Base-by-base conservation (phyloP, 2,329 filamentous ascomycete genomes). In the Alternaria incomplexa region DNA sequence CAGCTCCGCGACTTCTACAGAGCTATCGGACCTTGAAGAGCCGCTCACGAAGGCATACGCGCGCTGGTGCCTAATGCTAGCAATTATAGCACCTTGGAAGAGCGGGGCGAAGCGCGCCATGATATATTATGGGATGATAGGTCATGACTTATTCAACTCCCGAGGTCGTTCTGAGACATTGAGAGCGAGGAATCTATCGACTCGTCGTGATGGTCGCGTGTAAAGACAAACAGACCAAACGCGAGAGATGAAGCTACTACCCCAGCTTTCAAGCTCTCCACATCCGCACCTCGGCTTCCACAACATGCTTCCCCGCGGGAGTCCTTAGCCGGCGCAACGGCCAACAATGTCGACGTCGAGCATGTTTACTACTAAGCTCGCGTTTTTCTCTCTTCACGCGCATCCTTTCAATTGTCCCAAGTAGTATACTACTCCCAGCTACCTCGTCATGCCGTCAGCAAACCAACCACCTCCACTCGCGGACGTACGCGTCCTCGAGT, bases 401-500 rank as follows among this genome's bases (percentile, higher is more conserved):
- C 47, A 20, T 50, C 12, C 10, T 15, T 17, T 45, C 12, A 7
- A 26, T 56, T 9, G 36, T 55, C 40, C 59, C 28, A 57, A 46
- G 44, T 61, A 56, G 51, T 47, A 40, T 10, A 17, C 15, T 30
- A 46, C 43, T 20, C 13, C 28, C 11, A 22, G 15, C 20, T 52
- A 22, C 10, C 48, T 65, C 50, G 56, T 28, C 51, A 78, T 78
- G 76, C 22, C 48, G 20, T 68, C 72, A 22, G 64, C 67, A 13
- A 64, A 73, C 47, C 73, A 77, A 68, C 77, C 79, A 65, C 84
- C 84, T 47, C 86, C 87, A 6, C 81, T 91, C 28, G 79, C 82
- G 12, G 87, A 87, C 66, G 78, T 90, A 58, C 83, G 85, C 60
- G 89, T 90, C 30, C 83, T 91, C 43, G 89, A 91, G 75, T 87